Evolutionary conservation across 371 early-diverging fungal species (phyloP).

Genomic region (Mortierella polycephala): DNA sequence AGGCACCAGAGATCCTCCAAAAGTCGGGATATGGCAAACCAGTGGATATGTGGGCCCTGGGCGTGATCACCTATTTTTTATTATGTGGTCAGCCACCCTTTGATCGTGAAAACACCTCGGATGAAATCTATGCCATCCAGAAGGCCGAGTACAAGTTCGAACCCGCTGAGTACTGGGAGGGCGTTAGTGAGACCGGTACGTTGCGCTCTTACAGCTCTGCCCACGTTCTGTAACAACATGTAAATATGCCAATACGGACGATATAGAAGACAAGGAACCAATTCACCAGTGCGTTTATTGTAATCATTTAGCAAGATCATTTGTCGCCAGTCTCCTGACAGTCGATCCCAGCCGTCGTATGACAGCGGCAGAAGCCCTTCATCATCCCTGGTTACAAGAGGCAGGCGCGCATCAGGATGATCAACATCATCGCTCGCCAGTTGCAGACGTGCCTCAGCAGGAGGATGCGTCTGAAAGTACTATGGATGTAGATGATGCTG

Average conservation of each 20-base stretch:
- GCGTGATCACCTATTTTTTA: constrained; percentile 90
- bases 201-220: not conserved
- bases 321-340: constrained; percentile 78
- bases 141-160: constrained; percentile 77
- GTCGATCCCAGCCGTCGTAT: constrained; percentile 75
- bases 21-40: constrained; percentile 71
- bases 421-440: constrained; percentile 2
- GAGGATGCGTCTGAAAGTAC: not conserved
- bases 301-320: constrained; percentile 76
- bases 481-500: constrained; percentile 32
- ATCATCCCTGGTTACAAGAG: constrained; percentile 75
- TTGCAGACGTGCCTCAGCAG: not conserved
- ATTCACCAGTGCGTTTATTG: not conserved
- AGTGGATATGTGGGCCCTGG: constrained; percentile 92
- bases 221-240: no score
- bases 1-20: constrained; percentile 84
- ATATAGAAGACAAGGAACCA: no score
- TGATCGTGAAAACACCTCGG: constrained; percentile 70
- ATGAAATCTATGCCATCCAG: constrained; percentile 76
- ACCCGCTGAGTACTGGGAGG: constrained; percentile 78
- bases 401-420: constrained; percentile 1
- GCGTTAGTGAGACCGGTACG: constrained; percentile 51
- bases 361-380: constrained; percentile 79
- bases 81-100: constrained; percentile 93
- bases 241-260: no score